Evolutionary conservation across 345 rosid species (phyloP), one percentile per base, ranked within the genome.

Genomic region (Salix dunnii): DNA sequence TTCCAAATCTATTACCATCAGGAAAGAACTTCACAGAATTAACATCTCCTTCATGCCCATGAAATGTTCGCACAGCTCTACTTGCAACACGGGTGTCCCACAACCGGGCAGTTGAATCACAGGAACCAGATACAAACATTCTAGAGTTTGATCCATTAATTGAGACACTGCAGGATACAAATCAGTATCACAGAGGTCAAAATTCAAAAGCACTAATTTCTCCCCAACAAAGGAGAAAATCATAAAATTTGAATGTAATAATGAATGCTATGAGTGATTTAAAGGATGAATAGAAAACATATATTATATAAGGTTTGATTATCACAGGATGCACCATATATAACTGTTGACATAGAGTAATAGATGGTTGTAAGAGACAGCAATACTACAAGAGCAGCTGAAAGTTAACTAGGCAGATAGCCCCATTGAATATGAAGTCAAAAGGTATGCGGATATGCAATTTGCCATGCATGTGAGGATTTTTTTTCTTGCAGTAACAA

Each of bases 51-150:
- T 92, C 89, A 8, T 96, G 99, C 74, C 99, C 99, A 79, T 96
- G 91, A 83, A 92, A 96, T 1, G 94, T 91, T 27, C 85, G 90
- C 63, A 86, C 90, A n/a, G 99, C 98, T 83, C 94, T 84, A 89
- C 99, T 94, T 68, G 99, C 97, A 86, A 85, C 97, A 51, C 99
- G 98, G 73, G 97, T 90, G 80, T 94, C 99, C 99, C 98, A 96
- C 75, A 91, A 80, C 53, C 93, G 89, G 74, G 96, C 97, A 78
- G 99, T 92, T 62, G 87, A 51, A 81, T 96, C 99, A 31, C 97
- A 94, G 6, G 99, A 94, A 83, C 98, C 98, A 82, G 99, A 92
- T 81, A 96, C 89, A 73, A 96, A 96, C 86, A 81, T 64, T 76
- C 90, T 92, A 68, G 97, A 88, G 87, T 84, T 89, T 74, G 92